Evolutionary conservation across 257 asterid genomes (phyloP), one percentile per base, ranked within the genome.

Genomic region (Ligustrum vulgare): DNA sequence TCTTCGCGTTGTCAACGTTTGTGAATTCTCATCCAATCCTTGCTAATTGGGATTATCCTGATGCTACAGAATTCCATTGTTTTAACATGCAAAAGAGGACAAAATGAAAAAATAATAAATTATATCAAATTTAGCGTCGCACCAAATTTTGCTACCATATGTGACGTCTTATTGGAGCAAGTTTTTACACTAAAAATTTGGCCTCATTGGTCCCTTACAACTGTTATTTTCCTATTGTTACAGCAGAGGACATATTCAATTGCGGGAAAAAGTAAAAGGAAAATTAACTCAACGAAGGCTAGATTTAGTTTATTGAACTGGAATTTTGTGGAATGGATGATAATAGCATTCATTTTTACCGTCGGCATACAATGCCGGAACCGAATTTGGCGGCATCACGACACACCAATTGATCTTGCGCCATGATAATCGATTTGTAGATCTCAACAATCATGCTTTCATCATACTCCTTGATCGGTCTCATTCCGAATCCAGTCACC

Each of bases 381-480:
- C 82, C 84, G 35, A 85, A 76, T 86, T 86, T 81, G 8, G 83
- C 86, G 32, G 65, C 65, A 22, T 22, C 34, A 2, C 34, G 66
- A 12, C 34, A 33, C 16, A 60, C 15, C 34, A 60, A 23, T 60
- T 72, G 76, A 16, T 35, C 33, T 54, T 86, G 89, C 31, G 92
- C 82, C 75, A 80, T 37, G 62, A 89, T 80, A 36, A 87, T 82
- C 9, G 91, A 86, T 66, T 80, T 89, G 67, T 89, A 87, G 83
- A 89, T 84, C 91, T 87, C 86, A 2, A 89, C 87, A 28, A 89
- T 75, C 91, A 84, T 81, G 85, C 79, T 71, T 82, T 87, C 86
- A 54, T 89, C 95, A 70, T 87, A 87, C 87, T 89, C 95, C 73
- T 86, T 87, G 0, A 72, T 13, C 79, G 87, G 82, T 67, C 87